These are phyloP conservation scores for Mariannaea sp. DNA, from an alignment of 2,329 filamentous ascomycete genomes.

Conservation along the genomic window DNA sequence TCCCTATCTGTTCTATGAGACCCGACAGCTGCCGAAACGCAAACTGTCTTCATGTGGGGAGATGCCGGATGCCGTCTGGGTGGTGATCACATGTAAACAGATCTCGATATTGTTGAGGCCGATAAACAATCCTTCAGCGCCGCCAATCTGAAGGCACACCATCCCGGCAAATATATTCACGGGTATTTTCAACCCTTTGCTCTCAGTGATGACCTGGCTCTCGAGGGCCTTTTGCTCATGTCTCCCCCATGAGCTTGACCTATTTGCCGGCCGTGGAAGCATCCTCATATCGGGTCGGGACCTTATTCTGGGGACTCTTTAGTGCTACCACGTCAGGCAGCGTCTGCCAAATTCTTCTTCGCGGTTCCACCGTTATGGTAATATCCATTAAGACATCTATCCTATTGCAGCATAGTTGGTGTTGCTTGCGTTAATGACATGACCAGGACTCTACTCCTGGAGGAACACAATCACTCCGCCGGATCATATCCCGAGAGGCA, in stretches of 20 bases:
- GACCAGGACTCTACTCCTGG: background rate
- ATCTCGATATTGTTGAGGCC: background rate
- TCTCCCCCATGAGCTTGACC: background rate
- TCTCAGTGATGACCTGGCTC: background rate
- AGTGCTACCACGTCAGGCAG: too few species aligned
- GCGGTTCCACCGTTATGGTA: too few species aligned
- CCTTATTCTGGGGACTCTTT: too few species aligned
- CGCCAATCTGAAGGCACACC: background rate
- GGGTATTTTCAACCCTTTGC: constrained; percentile 8
- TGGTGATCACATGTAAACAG: too few species aligned
- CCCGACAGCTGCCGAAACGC: constrained; percentile 1
- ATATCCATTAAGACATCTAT: too few species aligned
- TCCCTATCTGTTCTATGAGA: background rate
- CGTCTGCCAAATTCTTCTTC: too few species aligned
- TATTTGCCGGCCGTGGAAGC: background rate
- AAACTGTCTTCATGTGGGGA: background rate
- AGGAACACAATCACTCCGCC: background rate
- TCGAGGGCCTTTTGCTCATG: constrained; percentile 1
- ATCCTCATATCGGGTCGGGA: too few species aligned
- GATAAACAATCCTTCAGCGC: background rate
- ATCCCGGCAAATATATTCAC: background rate
- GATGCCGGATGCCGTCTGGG: too few species aligned
- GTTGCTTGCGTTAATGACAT: background rate
- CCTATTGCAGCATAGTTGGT: too few species aligned
- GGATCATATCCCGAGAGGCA: background rate